These are phyloP conservation scores for Podila clonocystis DNA, from an alignment of 192 early-diverging fungal species.

Conservation along the genomic window DNA sequence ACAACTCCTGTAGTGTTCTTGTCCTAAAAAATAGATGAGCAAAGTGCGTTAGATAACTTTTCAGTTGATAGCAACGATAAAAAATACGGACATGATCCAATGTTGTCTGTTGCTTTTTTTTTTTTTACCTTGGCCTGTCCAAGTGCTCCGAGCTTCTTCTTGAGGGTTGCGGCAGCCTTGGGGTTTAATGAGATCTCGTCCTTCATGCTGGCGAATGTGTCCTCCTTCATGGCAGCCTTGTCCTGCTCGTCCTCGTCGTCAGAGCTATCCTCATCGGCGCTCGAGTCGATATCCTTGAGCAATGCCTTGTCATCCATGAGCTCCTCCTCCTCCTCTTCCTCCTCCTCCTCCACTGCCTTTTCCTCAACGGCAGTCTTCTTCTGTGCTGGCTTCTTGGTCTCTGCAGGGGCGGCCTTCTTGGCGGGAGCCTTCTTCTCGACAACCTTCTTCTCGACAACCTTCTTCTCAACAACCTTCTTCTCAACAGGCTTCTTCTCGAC, in stretches of 20 bases:
- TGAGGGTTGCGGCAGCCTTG: slow-evolving; percentile 34
- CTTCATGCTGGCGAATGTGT: slow-evolving; percentile 51
- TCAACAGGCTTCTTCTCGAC: slow-evolving; percentile 7
- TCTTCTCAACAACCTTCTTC: slow-evolving; percentile 44
- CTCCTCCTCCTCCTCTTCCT: slow-evolving; percentile 44
- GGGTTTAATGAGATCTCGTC: slow-evolving; percentile 53
- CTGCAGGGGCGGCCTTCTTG: slow-evolving; percentile 17
- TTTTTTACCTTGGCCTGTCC: slow-evolving; percentile 29
- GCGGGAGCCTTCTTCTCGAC: slow-evolving; percentile 15
- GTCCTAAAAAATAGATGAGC: slow-evolving; percentile 7
- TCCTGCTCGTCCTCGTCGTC: slow-evolving; percentile 46
- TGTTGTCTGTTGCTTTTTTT: background rate
- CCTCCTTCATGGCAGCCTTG: slow-evolving; percentile 46
- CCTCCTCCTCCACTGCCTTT: slow-evolving; percentile 51
- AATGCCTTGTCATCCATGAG: slow-evolving; percentile 56
- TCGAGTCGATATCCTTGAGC: slow-evolving; percentile 53
- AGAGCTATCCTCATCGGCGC: slow-evolving; percentile 43
- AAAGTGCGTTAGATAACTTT: background rate
- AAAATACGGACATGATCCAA: background rate
- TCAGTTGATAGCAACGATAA: background rate
- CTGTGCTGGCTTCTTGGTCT: slow-evolving; percentile 21
- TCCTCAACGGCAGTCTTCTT: slow-evolving; percentile 42
- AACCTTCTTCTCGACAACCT: slow-evolving; percentile 50
- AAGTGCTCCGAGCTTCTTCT: slow-evolving; percentile 38
- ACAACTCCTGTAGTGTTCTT: slow-evolving; percentile 72